phyloP scores from a whole-genome alignment of 257 asterid species.

The Jasminum sambac region DNA sequence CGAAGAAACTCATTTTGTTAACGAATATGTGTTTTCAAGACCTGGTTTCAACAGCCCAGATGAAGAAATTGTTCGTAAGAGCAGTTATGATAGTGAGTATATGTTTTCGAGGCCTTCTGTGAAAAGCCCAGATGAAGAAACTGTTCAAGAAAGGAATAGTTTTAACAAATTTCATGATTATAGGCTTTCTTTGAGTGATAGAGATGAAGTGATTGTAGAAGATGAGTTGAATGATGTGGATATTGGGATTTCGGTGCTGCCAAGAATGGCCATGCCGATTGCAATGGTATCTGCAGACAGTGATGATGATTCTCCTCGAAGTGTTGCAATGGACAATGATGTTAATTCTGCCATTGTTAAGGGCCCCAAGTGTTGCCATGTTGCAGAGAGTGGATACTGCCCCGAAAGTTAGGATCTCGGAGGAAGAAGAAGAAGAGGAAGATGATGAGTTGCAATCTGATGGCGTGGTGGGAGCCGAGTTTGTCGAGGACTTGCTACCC shows the following conservation, averaged over 20 bases:
- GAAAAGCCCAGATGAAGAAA: constrained; percentile 32
- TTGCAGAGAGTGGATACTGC: constrained; percentile 40
- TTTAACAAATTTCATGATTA: constrained; percentile 35
- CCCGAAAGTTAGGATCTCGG: constrained; percentile 49
- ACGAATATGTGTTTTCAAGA: constrained; percentile 34
- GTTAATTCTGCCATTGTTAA: constrained; percentile 38
- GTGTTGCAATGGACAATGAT: constrained; percentile 47
- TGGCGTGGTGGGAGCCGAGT: constrained; percentile 35
- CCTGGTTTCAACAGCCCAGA: constrained; percentile 33
- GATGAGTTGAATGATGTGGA: constrained; percentile 17
- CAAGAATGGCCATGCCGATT: constrained; percentile 45
- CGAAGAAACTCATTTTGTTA: constrained; percentile 36
- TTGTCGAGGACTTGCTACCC: constrained; percentile 37
- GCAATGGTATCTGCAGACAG: constrained; percentile 66
- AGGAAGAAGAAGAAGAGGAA: constrained; percentile 42
- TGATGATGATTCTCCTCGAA: constrained; percentile 57
- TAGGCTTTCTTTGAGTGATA: constrained; percentile 28
- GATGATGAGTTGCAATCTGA: constrained; percentile 32
- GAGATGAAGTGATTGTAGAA: constrained; percentile 33
- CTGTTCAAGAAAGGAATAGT: constrained; percentile 29
- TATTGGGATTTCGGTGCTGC: constrained; percentile 15
- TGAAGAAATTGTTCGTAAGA: constrained; percentile 30
- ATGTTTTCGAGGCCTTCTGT: constrained; percentile 36
- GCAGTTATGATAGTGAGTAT: constrained; percentile 17
- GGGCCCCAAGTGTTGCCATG: constrained; percentile 42